Base-by-base conservation (phyloP, 768 basidiomycete genomes). In the Hericium rajendrae region DNA sequence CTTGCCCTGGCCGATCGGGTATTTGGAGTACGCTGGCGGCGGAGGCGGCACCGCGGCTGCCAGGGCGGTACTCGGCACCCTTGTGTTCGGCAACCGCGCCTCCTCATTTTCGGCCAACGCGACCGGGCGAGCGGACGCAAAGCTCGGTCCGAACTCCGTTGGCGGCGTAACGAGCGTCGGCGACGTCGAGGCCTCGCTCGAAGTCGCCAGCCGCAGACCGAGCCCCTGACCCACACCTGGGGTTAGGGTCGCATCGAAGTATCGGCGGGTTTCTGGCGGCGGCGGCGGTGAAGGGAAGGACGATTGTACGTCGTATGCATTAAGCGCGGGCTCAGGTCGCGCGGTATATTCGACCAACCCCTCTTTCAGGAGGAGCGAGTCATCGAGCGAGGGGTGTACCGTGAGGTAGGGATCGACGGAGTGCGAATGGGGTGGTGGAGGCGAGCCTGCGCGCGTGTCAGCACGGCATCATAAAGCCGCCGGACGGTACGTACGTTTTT, bases 301-400 rank as follows among this genome's bases (percentile, higher is more conserved):
- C 38, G 56, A 53, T 20, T 57, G 62, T 20, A 58, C 38, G 37
- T 62, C 60, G 38, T 58, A 37, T 20, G 57, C 54, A 18, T 43
- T 56, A 50, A 62, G 62, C 11, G 55, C 43, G 15, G 60, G 62
- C 8, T 12, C 55, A 4, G 62, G 62, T 8, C 51, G 20, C 22
- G 48, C 20, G 4, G 49, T 62, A 26, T 54, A 54, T 26, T 58
- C 57, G 18, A 62, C 57, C 15, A 61, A 52, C 16, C 62, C 62
- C 32, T 56, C 53, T 26, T 55, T 53, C 28, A 62, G 57, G 51
- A 62, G 49, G 16, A 62, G 13, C 6, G 62, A 62, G 50, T 61
- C 50, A 15, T 62, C 50, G 11, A 62, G 52, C 6, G 62, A 62
- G 26, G 62, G 57, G n/a, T 56, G 55, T 6, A 62, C 62, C 9